These are phyloP conservation scores for Ophiostoma tasmaniense DNA, from an alignment of 2,329 filamentous ascomycete species.

Conservation along the genomic window DNA sequence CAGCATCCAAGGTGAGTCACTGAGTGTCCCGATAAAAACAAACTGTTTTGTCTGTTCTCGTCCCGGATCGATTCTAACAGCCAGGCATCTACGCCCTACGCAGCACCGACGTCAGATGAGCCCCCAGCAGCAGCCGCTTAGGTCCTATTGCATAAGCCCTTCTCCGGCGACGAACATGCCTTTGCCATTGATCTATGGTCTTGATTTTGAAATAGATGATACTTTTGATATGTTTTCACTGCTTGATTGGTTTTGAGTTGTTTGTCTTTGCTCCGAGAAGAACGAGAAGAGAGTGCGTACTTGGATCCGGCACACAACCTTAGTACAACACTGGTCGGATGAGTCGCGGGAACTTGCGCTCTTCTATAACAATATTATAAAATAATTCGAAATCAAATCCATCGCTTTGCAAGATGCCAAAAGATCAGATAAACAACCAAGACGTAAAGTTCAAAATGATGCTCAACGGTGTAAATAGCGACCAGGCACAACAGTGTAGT, in stretches of 20 bases:
- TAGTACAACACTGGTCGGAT: background rate
- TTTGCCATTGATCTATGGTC: background rate
- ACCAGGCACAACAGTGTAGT: background rate
- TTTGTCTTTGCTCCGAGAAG: background rate
- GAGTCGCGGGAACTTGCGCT: background rate
- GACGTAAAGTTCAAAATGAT: background rate
- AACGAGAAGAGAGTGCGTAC: background rate
- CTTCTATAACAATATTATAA: too few species aligned
- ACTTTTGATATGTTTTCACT: background rate
- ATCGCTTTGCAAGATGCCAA: too few species aligned
- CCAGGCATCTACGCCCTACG: conserved; percentile 18
- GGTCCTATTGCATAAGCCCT: background rate
- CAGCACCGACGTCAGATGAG: conserved; percentile 19
- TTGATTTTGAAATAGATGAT: background rate
- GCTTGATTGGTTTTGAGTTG: background rate
- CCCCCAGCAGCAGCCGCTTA: background rate
- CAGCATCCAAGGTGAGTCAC: background rate
- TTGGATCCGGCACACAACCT: background rate
- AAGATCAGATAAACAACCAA: too few species aligned
- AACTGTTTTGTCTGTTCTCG: background rate
- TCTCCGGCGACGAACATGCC: background rate
- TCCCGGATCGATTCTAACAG: conserved; percentile 13
- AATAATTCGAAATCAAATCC: too few species aligned
- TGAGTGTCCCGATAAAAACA: background rate
- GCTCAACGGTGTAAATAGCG: background rate